Evolutionary conservation across 1,284 basidiomycete genomes (phyloP), one percentile per base, ranked within the genome.

Genomic region (Ustilago lituana): DNA sequence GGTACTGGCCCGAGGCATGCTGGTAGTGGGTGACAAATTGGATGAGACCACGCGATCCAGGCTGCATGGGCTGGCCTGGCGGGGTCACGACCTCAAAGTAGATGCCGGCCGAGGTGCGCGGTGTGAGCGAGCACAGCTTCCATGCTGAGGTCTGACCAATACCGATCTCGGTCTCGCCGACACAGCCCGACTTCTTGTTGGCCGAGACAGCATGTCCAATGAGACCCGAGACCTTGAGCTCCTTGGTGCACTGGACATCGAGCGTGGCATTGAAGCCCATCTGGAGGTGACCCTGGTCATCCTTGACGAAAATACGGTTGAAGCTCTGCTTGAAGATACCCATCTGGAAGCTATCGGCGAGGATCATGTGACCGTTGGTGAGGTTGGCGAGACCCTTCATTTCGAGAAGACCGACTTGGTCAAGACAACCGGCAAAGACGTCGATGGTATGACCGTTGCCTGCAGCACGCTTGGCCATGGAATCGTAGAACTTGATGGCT

Each of bases 231-330:
- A 99, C 94, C 83, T 95, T 96, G 77, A 99, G 88, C 83, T 98
- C 96, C 85, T 98, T 98, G 45, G 95, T 98, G 4, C 94, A 97
- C 87, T 94, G 91, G 31, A 99, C 94, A 82, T 98, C 95, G 77
- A 98, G 95, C 0, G 94, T 98, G 7, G 94, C 95, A 78, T 98
- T 99, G 86, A 98, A 98, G 66, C 95, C 95, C 94, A 98, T 98
- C 80, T 91, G 89, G 22, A 98, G 85, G 78, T 91, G 87, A 0
- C 94, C 95, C 73, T 95, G 89, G 19, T 93, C 92, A 78, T 97
- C 95, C 84, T 98, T 98, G 80, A 87, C 89, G 83, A 99, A 94
- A 47, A 96, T 86, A 53, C 94, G 89, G 56, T 97, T 87, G 89
- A 98, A 98, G 76, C 89, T 91, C 84, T 98, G 94, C 86, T 98